phyloP scores from a whole-genome alignment of 2,329 filamentous ascomycete genomes.

The Mycosphaerella arachidis region DNA sequence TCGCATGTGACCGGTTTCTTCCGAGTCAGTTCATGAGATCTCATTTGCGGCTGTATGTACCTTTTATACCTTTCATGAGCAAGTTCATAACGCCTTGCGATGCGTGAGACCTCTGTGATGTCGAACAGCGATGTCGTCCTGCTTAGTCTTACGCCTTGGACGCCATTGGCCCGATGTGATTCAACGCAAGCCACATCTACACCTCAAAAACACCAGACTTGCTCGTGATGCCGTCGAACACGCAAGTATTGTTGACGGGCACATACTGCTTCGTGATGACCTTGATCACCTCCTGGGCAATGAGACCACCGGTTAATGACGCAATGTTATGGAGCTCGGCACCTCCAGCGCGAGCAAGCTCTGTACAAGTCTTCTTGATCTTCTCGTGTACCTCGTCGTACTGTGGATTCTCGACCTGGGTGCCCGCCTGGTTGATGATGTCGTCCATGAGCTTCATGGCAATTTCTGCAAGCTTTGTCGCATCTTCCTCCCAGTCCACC shows the following conservation, averaged over 20 bases:
- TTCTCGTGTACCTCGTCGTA: constrained; percentile 36
- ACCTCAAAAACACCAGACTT: constrained; percentile 38
- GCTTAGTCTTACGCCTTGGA: neutral
- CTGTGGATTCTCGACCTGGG: constrained; percentile 40
- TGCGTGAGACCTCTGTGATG: neutral
- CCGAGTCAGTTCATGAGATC: neutral
- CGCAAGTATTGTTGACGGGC: constrained; percentile 59
- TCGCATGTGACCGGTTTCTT: neutral
- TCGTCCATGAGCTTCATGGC: constrained; percentile 40
- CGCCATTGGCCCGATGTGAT: neutral
- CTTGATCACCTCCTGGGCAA: constrained; percentile 97
- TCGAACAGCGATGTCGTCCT: neutral
- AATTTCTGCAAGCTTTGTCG: constrained; percentile 40
- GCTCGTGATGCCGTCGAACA: constrained; percentile 59
- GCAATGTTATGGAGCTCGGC: constrained; percentile 92
- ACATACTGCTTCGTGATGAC: constrained; percentile 66
- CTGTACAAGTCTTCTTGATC: constrained; percentile 37
- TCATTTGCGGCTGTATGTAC: neutral
- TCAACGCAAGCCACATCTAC: constrained; percentile 7
- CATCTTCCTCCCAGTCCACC: constrained; percentile 34
- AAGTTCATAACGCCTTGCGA: neutral
- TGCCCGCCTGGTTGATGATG: constrained; percentile 41
- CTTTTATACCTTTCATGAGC: neutral
- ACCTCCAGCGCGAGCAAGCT: constrained; percentile 66
- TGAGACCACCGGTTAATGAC: constrained; percentile 80